Evolutionary conservation across 257 asterid genomes (phyloP), one percentile per base, ranked within the genome.

Genomic region (Nicotiana tabacum): DNA sequence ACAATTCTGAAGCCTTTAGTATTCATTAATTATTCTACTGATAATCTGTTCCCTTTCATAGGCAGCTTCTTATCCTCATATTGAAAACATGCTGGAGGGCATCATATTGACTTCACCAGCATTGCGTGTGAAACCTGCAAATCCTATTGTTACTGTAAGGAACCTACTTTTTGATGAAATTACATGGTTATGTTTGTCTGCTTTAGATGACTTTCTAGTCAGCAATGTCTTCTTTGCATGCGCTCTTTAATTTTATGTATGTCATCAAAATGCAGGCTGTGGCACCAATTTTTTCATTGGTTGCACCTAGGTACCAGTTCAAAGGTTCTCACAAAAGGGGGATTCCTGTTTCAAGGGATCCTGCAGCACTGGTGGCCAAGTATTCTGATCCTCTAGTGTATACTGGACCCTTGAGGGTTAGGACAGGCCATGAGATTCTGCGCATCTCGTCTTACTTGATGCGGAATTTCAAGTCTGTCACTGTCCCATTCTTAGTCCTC

Each of bases 251-350:
- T 64, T 48, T 83, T 53, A 11, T 24, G 7, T 37, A 53, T 15
- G n/a, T 70, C 13, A 37, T 74, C 62, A 4, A 48, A 74, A 2
- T 84, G 78, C 84, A 96, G 99, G 98, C 98, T 29, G 93, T 96
- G 77, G 98, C 99, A 27, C 99, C 98, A 61, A 83, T 96, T 64
- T 94, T 96, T 77, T 94, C 98, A 9, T 83, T 96, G 87, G 96
- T 96, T 81, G 98, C 89, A 83, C 99, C 99, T 76, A 93, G 97
- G 88, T 90, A 92, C 87, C 99, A 94, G 86, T 96, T 96, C 91
- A 96, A 94, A 90, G 99, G 99, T 81, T 97, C 99, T 48, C 95
- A 96, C 89, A 96, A 92, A 84, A 90, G 97, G 83, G 99, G 99
- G 66, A 93, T 96, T 68, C 98, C 99, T 18, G 99, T 96, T 82